Evolutionary conservation across 192 early-diverging fungal genomes (phyloP), one percentile per base, ranked within the genome.

Genomic region (Umbelopsis isabellina): DNA sequence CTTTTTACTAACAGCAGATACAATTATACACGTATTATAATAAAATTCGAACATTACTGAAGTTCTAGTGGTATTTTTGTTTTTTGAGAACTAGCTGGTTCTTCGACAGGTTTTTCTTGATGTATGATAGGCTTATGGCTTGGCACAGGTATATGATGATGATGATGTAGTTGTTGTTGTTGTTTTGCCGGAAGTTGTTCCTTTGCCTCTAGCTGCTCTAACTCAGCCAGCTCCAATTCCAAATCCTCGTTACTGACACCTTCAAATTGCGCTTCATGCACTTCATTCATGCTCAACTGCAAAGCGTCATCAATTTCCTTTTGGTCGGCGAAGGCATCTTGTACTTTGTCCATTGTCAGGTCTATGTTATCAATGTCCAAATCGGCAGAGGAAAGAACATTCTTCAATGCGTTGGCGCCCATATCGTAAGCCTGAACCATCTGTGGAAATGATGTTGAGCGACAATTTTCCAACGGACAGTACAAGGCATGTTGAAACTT

Each of bases 271-370:
- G 27, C 30, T 4, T 61, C 55, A 2, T 61, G 55, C 18, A 61
- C 12, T 18, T 61, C 55, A 27, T 25, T 25, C 55, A 61, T 61
- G 27, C 55, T n/a, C 4, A 61, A 30, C 33, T 61, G 55, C 18
- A 61, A 30, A 18, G 87, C 87, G 25, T 84, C 69, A 15, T 92
- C 89, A 22, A 90, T 83, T 66, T 90, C 86, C 22, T 79, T 65
- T 30, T 91, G 88, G 66, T 88, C 88, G 20, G 85, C 84, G 46
- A 91, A 77, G 0, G 78, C 73, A 20, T 90, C 89, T 25, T 83
- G 78, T 21, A 92, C 52, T 18, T 74, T 83, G 50, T 88, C 87
- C 85, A 90, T 88, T 20, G 86, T 83, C 20, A 74, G 68, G n/a
- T 89, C 85, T 8, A 92, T 85, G 0, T 70, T 68, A 20, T 88